Evolutionary conservation across 2,329 filamentous ascomycete genomes (phyloP), one percentile per base, ranked within the genome.

Genomic region (Aspergillus neotritici): DNA sequence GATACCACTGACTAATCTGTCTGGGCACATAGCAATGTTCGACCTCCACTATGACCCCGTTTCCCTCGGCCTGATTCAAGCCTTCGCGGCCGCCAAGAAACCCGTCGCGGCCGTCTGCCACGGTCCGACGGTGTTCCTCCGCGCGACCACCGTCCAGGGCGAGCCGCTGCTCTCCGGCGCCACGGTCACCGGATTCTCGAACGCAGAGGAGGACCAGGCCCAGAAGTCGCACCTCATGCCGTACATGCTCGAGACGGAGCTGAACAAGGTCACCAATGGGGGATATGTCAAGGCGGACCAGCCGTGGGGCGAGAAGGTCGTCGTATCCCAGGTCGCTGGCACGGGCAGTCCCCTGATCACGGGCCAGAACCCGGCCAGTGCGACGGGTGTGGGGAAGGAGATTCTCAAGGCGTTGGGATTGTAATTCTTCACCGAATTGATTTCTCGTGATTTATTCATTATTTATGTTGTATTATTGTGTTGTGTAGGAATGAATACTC

Each of bases 41-140:
- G 74, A 76, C 47, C 70, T 76, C 14, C 65, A 66, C 34, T 60
- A 57, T 39, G 64, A 73, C 48, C 36, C 60, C 2, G 61, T 55
- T 15, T 72, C 69, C 12, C 64, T 74, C 31, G 51, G 65, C 11
- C 54, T 76, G 9, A 75, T 76, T 55, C 57, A 66, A 21, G 59
- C 71, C 34, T 76, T 76, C 55, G 72, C 70, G 39, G 66, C 69
- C 6, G 64, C 67, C 1, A 68, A 64, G 43, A 76, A 76, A 53
- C 63, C 74, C 48, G 66, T 76, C n/a, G 63, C 67, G 0, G 74
- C 73, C 1, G 72, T 74, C 45, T 74, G 72, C 58, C 72, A 75
- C 51, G 72, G 67, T 3, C 69, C 72, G 1, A 64, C 67, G 6
- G 72, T 67, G 3, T 56, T 75, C 10, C 61, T 67, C 37, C 62